Evolutionary conservation across 208 protist species (phyloP).

Genomic region (Trypanosoma boissoni): DNA sequence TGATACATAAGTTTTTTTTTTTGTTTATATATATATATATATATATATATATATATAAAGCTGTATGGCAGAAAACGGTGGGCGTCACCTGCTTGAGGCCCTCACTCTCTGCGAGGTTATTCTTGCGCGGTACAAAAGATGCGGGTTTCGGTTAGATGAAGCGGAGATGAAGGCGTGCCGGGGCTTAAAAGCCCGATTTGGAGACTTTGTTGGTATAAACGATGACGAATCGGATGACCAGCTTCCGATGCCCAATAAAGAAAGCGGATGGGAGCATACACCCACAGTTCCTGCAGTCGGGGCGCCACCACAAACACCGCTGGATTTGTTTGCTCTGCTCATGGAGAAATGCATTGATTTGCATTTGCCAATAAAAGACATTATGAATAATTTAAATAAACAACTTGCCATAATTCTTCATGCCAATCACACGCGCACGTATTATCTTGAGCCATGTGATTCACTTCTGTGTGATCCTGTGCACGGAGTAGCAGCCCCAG

Average conservation of each 20-base stretch:
- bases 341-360: slow-evolving; percentile 1
- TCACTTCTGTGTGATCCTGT: slow-evolving; percentile 53
- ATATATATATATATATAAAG: background rate
- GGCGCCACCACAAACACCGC: background rate
- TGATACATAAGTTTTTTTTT: background rate
- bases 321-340: background rate
- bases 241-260: background rate
- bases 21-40: background rate
- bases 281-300: background rate
- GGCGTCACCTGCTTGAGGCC: slow-evolving; percentile 18
- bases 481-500: slow-evolving; percentile 38
- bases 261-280: background rate
- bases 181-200: background rate
- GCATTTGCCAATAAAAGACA: slow-evolving; percentile 19
- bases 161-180: slow-evolving; percentile 13
- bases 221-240: background rate
- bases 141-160: slow-evolving; percentile 11
- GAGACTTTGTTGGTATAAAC: background rate
- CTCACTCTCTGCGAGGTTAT: slow-evolving; percentile 17
- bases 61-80: slow-evolving; percentile 6
- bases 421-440: slow-evolving; percentile 31
- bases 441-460: slow-evolving; percentile 44
- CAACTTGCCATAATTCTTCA: slow-evolving; percentile 26
- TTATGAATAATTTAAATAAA: slow-evolving; percentile 45
- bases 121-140: slow-evolving; percentile 14